phyloP scores from a whole-genome alignment of 176 grass and related monocot species.

The Typha latifolia region DNA sequence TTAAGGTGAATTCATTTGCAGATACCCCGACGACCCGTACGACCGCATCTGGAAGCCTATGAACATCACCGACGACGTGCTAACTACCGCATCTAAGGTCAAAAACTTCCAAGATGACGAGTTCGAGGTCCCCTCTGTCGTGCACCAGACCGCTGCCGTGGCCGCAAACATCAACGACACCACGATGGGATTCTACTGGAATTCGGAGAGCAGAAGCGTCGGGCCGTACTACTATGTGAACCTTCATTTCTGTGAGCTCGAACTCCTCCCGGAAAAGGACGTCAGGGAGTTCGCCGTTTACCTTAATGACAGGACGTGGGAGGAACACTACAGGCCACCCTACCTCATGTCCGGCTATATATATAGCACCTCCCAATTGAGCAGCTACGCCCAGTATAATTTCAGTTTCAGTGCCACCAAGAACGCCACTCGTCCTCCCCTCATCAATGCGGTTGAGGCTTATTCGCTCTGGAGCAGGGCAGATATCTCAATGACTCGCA shows the following conservation, averaged over 20 bases:
- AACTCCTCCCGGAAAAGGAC: not conserved
- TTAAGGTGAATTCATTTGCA: not conserved
- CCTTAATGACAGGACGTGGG: slow-evolving; percentile 20
- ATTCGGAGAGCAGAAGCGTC: not conserved
- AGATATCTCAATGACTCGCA: too few relatives aligned
- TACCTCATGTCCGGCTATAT: not conserved
- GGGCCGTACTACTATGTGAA: slow-evolving; percentile 16
- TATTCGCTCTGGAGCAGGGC: too few relatives aligned
- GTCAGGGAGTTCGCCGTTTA: slow-evolving; percentile 24
- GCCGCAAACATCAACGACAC: slow-evolving; percentile 14
- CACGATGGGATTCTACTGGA: slow-evolving; percentile 22
- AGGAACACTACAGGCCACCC: not conserved
- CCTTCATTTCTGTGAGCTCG: slow-evolving; percentile 35
- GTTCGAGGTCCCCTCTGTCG: slow-evolving; percentile 25
- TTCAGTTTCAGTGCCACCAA: too few relatives aligned
- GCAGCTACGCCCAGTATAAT: too few relatives aligned
- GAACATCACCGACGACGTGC: not conserved
- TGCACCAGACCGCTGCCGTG: slow-evolving; percentile 32
- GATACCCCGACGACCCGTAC: slow-evolving; percentile 30
- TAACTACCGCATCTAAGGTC: slow-evolving; percentile 26
- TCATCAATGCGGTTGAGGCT: too few relatives aligned
- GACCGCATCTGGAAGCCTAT: slow-evolving; percentile 33
- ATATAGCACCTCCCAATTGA: too few relatives aligned
- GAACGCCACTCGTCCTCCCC: too few relatives aligned
- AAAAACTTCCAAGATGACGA: slow-evolving; percentile 3